Evolutionary conservation across 1,284 basidiomycete genomes (phyloP).

Genomic region (Ustilago tritici): DNA sequence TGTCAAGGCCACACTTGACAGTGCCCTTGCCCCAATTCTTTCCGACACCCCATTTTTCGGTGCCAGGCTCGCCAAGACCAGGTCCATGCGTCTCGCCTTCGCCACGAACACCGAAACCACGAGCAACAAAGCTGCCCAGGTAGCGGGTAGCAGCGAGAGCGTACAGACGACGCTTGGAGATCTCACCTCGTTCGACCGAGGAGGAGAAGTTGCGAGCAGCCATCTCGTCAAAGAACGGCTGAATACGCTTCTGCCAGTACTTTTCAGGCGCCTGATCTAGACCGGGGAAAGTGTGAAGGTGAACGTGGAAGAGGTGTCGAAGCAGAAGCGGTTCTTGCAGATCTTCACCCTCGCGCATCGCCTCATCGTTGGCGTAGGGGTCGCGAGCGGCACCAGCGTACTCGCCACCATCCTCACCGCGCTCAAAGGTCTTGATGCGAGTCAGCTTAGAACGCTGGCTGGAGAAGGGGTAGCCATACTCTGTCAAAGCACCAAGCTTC

Average conservation of each 20-base stretch:
- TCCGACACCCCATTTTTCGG: conserved; percentile 67
- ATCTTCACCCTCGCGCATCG: conserved; percentile 51
- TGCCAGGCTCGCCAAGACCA: conserved; percentile 61
- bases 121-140: conserved; percentile 64
- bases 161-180: conserved; percentile 61
- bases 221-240: conserved; percentile 65
- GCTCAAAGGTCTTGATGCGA: conserved; percentile 55
- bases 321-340: conserved; percentile 62
- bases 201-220: conserved; percentile 60
- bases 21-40: conserved; percentile 69
- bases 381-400: conserved; percentile 57
- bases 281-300: conserved; percentile 62
- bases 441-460: conserved; percentile 54
- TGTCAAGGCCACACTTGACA: conserved; percentile 68
- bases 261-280: conserved; percentile 59
- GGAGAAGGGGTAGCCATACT: conserved; percentile 67
- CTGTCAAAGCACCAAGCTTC: conserved; percentile 59
- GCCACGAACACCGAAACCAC: conserved; percentile 66
- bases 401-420: conserved; percentile 43
- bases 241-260: conserved; percentile 67
- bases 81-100: conserved; percentile 64
- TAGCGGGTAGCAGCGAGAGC: conserved; percentile 60
- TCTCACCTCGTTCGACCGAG: conserved; percentile 62
- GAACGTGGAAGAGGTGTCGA: conserved; percentile 68
- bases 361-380: conserved; percentile 59